Conservation (phyloP, 2,329 filamentous ascomycete species). For the Aspergillus ruber region DNA sequence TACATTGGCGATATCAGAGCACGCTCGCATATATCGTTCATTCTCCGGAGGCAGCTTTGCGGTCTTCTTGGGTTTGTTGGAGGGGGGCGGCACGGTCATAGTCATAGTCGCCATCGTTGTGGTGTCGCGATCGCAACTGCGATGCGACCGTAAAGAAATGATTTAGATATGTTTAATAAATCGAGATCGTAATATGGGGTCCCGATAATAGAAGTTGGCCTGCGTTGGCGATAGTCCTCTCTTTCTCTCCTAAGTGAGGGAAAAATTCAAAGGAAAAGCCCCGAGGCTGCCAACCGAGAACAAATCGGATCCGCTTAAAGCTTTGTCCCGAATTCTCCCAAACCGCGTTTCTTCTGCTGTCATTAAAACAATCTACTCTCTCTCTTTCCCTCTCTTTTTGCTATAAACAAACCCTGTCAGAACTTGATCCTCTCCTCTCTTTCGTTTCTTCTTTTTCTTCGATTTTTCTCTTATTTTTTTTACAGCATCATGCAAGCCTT, state of each 20-base stretch:
- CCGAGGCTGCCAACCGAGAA: slow-evolving; percentile 22
- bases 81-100: slow-evolving; percentile 51
- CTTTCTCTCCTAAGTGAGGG: neutral
- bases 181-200: too few species aligned
- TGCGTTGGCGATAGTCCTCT: too few species aligned
- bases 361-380: neutral
- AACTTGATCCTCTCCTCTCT: slow-evolving; percentile 5
- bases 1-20: slow-evolving; percentile 88
- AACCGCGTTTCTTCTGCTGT: slow-evolving; percentile 15
- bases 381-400: slow-evolving; percentile 9
- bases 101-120: slow-evolving; percentile 56
- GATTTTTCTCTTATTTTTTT: slow-evolving; percentile 14
- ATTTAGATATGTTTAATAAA: neutral
- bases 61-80: slow-evolving; percentile 56
- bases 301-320: slow-evolving; percentile 32
- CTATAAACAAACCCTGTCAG: slow-evolving; percentile 5
- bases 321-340: slow-evolving; percentile 30
- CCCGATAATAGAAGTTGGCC: too few species aligned
- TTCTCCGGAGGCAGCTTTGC: slow-evolving; percentile 81
- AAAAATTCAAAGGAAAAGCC: slow-evolving; percentile 2
- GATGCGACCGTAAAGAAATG: neutral
- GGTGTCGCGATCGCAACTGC: neutral
- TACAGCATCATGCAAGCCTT: slow-evolving; percentile 68
- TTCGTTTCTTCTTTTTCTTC: slow-evolving; percentile 10
- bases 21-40: slow-evolving; percentile 88